phyloP scores from a whole-genome alignment of 805 yeast genomes.

The Candida insectalens region DNA sequence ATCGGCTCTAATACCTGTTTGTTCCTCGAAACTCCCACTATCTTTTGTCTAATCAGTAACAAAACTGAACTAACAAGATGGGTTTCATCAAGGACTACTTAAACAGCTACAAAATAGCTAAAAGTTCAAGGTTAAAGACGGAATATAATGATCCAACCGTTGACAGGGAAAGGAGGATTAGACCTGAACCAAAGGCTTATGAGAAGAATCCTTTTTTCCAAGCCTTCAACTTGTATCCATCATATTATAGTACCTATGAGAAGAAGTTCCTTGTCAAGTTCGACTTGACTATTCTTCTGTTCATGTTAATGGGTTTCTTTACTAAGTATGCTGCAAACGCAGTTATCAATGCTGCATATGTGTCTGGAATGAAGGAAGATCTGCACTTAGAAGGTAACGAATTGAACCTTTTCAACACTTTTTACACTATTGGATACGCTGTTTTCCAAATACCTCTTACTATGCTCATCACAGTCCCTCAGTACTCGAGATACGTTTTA shows the following conservation, averaged over 20 bases:
- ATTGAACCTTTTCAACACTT: slow-evolving; percentile 17
- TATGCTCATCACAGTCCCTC: slow-evolving; percentile 34
- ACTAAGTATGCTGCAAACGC: slow-evolving; percentile 51
- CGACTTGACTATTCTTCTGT: slow-evolving; percentile 8
- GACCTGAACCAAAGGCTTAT: neutral
- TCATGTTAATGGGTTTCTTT: slow-evolving; percentile 30
- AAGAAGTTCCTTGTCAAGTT: slow-evolving; percentile 9
- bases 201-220: slow-evolving; percentile 6
- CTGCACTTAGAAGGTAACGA: slow-evolving; percentile 14
- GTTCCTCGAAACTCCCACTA: too few relatives aligned
- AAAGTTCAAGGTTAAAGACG: neutral
- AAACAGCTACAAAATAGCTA: neutral
- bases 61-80: too few relatives aligned
- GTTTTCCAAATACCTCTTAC: slow-evolving; percentile 57
- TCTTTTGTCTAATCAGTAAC: too few relatives aligned
- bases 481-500: slow-evolving; percentile 37
- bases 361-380: slow-evolving; percentile 54
- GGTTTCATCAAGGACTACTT: slow-evolving; percentile 2
- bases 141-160: slow-evolving; percentile 9
- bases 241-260: slow-evolving; percentile 10
- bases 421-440: slow-evolving; percentile 37
- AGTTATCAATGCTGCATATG: slow-evolving; percentile 49
- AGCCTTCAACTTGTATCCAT: slow-evolving; percentile 11
- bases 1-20: too few relatives aligned
- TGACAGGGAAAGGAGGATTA: slow-evolving; percentile 8